Conservation (phyloP, 2,329 filamentous ascomycete species). For the Scedosporium minutisporum region DNA sequence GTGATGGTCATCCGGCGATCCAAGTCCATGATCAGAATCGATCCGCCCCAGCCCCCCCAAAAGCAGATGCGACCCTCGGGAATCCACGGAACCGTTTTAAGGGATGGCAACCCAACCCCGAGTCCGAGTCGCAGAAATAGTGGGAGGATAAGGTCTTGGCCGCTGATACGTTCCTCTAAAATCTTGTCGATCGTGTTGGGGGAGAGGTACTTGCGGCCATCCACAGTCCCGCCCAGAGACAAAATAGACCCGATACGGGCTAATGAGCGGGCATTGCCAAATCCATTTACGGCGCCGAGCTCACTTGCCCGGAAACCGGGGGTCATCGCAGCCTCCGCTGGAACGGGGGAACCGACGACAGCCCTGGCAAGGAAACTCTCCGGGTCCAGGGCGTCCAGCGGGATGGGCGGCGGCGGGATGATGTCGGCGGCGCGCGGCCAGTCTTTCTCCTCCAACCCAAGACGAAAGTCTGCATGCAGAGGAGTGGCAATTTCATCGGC, state of each 20-base stretch:
- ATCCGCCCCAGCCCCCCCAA: constrained; percentile 38
- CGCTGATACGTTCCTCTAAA: constrained; percentile 31
- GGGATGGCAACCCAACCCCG: constrained; percentile 24
- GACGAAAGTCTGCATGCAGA: constrained; percentile 33
- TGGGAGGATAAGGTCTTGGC: constrained; percentile 28
- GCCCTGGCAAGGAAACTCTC: constrained; percentile 20
- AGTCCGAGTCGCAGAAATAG: constrained; percentile 28
- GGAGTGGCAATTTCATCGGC: constrained; percentile 26
- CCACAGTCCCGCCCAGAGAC: constrained; percentile 12
- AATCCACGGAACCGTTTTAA: constrained; percentile 1
- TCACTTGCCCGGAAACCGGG: constrained; percentile 27
- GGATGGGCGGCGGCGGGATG: constrained; percentile 13
- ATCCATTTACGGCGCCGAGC: constrained; percentile 33
- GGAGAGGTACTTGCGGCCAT: constrained; percentile 23
- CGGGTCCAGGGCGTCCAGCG: constrained; percentile 12
- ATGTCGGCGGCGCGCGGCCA: constrained; percentile 28
- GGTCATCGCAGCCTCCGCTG: constrained; percentile 14
- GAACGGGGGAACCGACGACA: constrained; percentile 15
- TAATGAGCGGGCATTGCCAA: constrained; percentile 32
- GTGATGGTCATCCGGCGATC: constrained; percentile 29
- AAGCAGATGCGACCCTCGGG: constrained; percentile 23
- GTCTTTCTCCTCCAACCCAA: constrained; percentile 31
- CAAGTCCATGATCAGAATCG: constrained; percentile 30
- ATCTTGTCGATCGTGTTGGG: constrained; percentile 31
- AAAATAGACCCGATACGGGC: constrained; percentile 27